These are phyloP conservation scores for Ananas comosus DNA, from an alignment of 176 grass and related monocot species.

Conservation along the genomic window DNA sequence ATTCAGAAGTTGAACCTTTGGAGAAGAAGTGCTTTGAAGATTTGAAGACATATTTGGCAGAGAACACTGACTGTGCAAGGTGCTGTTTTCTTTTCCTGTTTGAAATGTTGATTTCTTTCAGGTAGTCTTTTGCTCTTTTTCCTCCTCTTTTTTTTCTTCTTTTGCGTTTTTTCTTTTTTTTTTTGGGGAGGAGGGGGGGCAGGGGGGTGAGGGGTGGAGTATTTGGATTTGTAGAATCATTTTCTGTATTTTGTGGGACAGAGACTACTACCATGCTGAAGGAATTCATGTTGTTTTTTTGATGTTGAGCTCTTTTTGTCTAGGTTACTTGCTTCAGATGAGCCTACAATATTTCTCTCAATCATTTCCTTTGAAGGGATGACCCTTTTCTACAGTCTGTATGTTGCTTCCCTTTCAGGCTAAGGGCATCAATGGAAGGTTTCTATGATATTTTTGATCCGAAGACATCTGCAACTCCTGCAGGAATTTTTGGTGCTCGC, in stretches of 20 bases:
- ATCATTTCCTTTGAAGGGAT: too few relatives aligned
- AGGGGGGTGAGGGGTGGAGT: too few relatives aligned
- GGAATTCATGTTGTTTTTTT: too few relatives aligned
- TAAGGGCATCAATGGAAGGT: conserved; percentile 77
- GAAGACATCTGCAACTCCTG: conserved; percentile 46
- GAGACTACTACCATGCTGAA: too few relatives aligned
- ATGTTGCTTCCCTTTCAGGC: conserved; percentile 38
- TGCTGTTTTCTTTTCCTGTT: conserved; percentile 22
- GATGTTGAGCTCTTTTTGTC: too few relatives aligned
- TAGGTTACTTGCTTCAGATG: too few relatives aligned
- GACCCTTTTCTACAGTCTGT: too few relatives aligned
- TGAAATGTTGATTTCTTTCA: background rate
- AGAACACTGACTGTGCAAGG: conserved; percentile 88
- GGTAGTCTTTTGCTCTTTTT: background rate
- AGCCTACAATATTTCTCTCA: too few relatives aligned
- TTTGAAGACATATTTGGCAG: conserved; percentile 69
- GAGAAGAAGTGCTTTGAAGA: conserved; percentile 78
- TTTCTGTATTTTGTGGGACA: too few relatives aligned
- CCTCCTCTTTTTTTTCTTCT: background rate
- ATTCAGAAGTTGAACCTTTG: conserved; percentile 42
- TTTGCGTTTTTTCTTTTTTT: too few relatives aligned
- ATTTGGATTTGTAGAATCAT: too few relatives aligned
- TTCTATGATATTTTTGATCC: conserved; percentile 87
- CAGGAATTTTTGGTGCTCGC: conserved; percentile 56
- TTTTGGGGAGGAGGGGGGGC: too few relatives aligned